Evolutionary conservation across 2,329 filamentous ascomycete species (phyloP).

Genomic region (Rosellinia necatrix): DNA sequence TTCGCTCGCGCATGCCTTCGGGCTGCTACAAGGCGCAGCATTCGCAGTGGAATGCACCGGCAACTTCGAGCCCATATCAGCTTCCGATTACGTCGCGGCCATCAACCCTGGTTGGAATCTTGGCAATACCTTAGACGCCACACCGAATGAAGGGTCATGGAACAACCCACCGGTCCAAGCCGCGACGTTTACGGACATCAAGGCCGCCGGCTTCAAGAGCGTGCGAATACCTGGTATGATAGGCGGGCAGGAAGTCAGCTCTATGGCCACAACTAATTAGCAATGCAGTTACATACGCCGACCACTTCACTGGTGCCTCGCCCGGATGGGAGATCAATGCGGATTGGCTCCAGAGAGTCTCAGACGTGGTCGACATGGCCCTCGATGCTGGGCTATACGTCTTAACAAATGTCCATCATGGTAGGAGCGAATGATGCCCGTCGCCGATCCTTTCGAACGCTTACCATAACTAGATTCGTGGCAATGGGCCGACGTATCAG

Average conservation of each 20-base stretch:
- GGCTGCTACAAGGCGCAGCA: slow-evolving; percentile 1
- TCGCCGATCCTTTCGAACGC: not conserved
- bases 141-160: slow-evolving; percentile 61
- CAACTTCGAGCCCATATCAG: slow-evolving; percentile 51
- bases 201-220: slow-evolving; percentile 60
- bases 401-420: slow-evolving; percentile 63
- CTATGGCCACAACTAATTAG: not conserved
- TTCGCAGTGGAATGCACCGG: slow-evolving; percentile 42
- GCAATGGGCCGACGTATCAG: slow-evolving; percentile 60
- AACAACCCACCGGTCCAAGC: slow-evolving; percentile 58
- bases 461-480: slow-evolving; percentile 50
- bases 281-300: slow-evolving; percentile 57
- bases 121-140: slow-evolving; percentile 63
- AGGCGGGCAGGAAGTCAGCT: not conserved
- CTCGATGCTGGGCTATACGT: slow-evolving; percentile 55
- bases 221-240: slow-evolving; percentile 56
- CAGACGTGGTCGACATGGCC: slow-evolving; percentile 61
- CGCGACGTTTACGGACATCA: slow-evolving; percentile 56
- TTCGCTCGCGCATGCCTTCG: slow-evolving; percentile 9
- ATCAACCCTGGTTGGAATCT: slow-evolving; percentile 64
- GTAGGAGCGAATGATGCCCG: slow-evolving; percentile 24
- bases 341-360: slow-evolving; percentile 60
- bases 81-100: slow-evolving; percentile 49
- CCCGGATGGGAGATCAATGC: slow-evolving; percentile 60
- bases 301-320: slow-evolving; percentile 57